phyloP scores from a whole-genome alignment of 139 green algal species.

The Chlorella ohadii region DNA sequence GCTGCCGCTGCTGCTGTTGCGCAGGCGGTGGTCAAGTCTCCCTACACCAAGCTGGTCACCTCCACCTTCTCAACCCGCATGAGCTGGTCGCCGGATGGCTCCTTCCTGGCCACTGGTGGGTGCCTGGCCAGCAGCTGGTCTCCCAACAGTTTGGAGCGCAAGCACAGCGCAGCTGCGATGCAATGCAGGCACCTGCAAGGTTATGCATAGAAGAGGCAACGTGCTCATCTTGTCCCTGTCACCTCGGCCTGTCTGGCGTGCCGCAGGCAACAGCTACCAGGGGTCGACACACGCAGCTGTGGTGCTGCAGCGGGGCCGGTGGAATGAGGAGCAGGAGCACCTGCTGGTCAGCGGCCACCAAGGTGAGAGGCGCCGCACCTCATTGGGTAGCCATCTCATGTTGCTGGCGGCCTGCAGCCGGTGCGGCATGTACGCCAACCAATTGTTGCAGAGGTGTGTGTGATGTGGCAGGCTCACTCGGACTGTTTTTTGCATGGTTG shows the following conservation, averaged over 20 bases:
- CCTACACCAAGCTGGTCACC: conserved; percentile 56
- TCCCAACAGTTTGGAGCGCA: too few species aligned
- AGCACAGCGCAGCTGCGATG: too few species aligned
- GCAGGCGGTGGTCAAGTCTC: conserved; percentile 46
- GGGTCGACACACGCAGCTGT: conserved; percentile 63
- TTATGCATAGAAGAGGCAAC: too few species aligned
- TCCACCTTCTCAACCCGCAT: conserved; percentile 60
- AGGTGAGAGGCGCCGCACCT: not conserved
- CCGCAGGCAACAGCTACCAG: conserved; percentile 69
- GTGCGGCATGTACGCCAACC: too few species aligned
- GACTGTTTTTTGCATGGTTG: too few species aligned
- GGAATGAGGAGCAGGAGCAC: conserved; percentile 38
- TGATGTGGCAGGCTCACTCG: too few species aligned
- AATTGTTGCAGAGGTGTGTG: too few species aligned
- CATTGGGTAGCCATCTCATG: too few species aligned
- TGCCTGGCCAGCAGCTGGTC: too few species aligned
- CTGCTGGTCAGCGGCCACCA: conserved; percentile 51
- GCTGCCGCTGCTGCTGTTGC: too few species aligned
- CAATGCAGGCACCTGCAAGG: too few species aligned
- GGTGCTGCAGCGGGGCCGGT: conserved; percentile 61
- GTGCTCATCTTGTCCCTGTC: not conserved
- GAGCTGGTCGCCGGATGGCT: conserved; percentile 79
- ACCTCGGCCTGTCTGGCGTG: not conserved
- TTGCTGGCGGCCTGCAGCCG: too few species aligned
- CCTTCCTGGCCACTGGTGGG: conserved; percentile 61